Evolutionary conservation across 495 filamentous ascomycete species (phyloP), one percentile per base, ranked within the genome.

Genomic region (Penicillium nucicola): DNA sequence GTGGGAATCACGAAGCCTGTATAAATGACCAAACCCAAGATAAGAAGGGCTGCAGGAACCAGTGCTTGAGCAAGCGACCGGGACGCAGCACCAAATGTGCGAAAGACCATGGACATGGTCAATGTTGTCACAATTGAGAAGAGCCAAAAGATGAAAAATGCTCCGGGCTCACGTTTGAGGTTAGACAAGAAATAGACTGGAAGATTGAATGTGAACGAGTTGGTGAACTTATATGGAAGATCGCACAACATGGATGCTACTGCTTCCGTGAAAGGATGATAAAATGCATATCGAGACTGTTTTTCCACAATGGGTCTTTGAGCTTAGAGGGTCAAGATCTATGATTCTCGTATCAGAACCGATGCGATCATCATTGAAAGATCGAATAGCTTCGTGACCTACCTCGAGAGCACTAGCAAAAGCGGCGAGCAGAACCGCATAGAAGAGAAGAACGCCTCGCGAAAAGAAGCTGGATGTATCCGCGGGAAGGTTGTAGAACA

Each of bases 401-500:
- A 85, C 83, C 72, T 96, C 91, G 6, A 95, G 76, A 48, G 84
- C 84, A 69, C 83, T 88, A 50, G 85, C 78, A 59, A 97, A 96
- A 18, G 92, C 91, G 63, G 96, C 96, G 68, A 96, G 66, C 37
- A 97, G 77, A 53, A 95, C 85, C 48, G 90, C 89, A 61, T 97
- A 97, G 83, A 97, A 97, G 32, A 97, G 77, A 28, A 97, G 74
- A 53, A 88, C 88, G 40, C 88, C 90, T 44, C 89, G 81, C 57
- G 83, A 81, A 70, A 84, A 97, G 73, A 97, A 95, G 65, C 82
- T 89, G 19, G 65, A 60, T 5, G 89, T 90, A 22, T 76, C 75
- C 1, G 58, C 64, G 22, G 79, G 62, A 14, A 96, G 65, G 54
- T 95, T 87, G 72, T 83, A 96, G 74, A 96, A 97, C 43, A 97